phyloP scores from a whole-genome alignment of 495 filamentous ascomycete species.

The Talaromyces adpressus region DNA sequence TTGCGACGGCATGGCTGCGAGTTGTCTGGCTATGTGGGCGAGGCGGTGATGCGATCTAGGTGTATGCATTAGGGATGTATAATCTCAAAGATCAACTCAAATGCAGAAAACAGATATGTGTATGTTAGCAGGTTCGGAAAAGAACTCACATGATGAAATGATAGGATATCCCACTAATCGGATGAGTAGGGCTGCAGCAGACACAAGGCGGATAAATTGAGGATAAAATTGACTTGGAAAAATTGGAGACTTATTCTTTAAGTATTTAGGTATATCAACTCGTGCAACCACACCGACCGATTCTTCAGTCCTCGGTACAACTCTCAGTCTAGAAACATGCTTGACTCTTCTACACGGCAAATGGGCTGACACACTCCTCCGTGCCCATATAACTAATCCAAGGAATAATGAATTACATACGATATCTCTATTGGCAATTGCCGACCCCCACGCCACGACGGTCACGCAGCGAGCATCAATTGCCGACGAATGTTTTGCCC shows the following conservation, averaged over 20 bases:
- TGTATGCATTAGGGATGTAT: neutral
- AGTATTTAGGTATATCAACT: neutral
- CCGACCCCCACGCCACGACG: constrained; percentile 3
- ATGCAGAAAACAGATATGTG: neutral
- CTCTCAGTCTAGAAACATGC: neutral
- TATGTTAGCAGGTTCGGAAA: neutral
- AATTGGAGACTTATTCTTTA: neutral
- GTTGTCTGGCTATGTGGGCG: neutral
- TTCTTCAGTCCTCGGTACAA: neutral
- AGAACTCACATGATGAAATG: neutral
- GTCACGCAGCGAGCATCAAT: neutral
- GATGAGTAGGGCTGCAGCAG: too few relatives aligned
- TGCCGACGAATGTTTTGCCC: constrained; percentile 1
- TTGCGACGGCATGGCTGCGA: constrained; percentile 27
- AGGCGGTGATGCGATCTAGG: neutral
- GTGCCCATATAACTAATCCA: too few relatives aligned
- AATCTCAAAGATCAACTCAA: neutral
- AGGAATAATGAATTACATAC: too few relatives aligned
- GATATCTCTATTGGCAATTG: too few relatives aligned
- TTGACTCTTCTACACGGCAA: neutral
- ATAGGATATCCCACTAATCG: neutral
- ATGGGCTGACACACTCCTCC: neutral
- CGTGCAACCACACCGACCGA: neutral
- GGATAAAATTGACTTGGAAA: neutral
- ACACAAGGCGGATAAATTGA: neutral